Evolutionary conservation across 2,329 filamentous ascomycete species (phyloP).

Genomic region (Aspergillus aculeatinus): DNA sequence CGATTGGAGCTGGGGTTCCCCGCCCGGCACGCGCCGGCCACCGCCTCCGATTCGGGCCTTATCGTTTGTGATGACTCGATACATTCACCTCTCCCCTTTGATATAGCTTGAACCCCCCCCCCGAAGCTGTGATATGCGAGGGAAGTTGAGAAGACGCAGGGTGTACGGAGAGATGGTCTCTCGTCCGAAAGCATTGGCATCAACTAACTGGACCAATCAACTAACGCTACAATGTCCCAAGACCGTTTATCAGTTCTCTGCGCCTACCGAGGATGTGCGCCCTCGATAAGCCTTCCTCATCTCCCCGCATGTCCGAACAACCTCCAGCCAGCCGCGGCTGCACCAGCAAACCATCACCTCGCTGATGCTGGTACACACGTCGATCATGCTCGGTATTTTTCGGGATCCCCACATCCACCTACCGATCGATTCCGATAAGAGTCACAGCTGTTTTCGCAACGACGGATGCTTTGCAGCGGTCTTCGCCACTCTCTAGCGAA

Average conservation of each 20-base stretch:
- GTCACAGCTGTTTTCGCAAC: not conserved
- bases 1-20: not conserved
- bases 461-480: not conserved
- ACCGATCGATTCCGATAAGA: not conserved
- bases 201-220: no score
- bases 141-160: not conserved
- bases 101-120: not conserved
- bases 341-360: not conserved
- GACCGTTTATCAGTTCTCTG: not conserved
- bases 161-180: not conserved
- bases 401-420: not conserved
- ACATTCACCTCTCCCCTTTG: not conserved
- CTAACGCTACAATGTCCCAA: no score
- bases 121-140: not conserved
- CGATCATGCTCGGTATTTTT: not conserved
- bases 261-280: slow-evolving; percentile 8
- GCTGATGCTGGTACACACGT: not conserved
- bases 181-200: not conserved
- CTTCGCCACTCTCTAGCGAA: not conserved
- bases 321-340: slow-evolving; percentile 19
- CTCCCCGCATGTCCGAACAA: slow-evolving; percentile 23
- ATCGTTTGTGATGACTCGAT: not conserved
- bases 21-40: slow-evolving; percentile 7
- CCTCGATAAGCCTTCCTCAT: slow-evolving; percentile 7
- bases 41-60: not conserved